Base-by-base conservation (phyloP, 2,329 filamentous ascomycete species). In the Venturia aucupariae region DNA sequence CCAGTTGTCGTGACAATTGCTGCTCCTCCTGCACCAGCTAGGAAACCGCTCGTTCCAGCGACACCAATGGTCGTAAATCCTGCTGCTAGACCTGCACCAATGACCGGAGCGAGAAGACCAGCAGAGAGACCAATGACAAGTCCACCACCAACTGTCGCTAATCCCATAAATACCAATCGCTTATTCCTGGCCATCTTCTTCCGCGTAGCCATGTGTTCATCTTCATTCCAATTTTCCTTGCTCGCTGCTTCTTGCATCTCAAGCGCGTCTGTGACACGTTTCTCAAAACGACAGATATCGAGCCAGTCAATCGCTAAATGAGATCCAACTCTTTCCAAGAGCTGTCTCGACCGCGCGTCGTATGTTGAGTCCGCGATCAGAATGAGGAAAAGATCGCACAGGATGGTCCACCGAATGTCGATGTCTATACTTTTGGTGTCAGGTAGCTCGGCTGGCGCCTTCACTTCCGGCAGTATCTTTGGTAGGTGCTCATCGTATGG, bases 161-260 rank as follows among this genome's bases (percentile, higher is more conserved):
- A 80, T 11, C 94, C 94, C 92, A 99, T 97, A 79, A 97, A 89
- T 73, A 96, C 86, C 72, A 96, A 91, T 70, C 92, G 87, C 69
- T 86, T 86, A 73, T 90, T 96, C 66, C 92, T 80, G 1, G 90
- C 90, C 71, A 85, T 78, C 74, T 97, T 96, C 62, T 90, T 84
- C 59, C 94, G 85, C 65, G 81, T 84, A 74, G 96, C 91, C 82
- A 97, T 91, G 73, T 97, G 92, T 68, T 95, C 90, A 13, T 94
- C 88, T 74, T 99, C 94, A 69, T 97, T 95, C 94, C 94, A 99
- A 68, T 93, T 96, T 76, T 99, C 94, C 71, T 93, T 95, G 67
- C 92, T 89, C 6, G 91, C 90, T 59, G 90, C 87, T 75, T 97
- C 92, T 76, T 97, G 93, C 91, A 99, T 97, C 75, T 99, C 94